Base-by-base conservation (phyloP, 768 basidiomycete species). In the Kwoniella heveanensis region DNA sequence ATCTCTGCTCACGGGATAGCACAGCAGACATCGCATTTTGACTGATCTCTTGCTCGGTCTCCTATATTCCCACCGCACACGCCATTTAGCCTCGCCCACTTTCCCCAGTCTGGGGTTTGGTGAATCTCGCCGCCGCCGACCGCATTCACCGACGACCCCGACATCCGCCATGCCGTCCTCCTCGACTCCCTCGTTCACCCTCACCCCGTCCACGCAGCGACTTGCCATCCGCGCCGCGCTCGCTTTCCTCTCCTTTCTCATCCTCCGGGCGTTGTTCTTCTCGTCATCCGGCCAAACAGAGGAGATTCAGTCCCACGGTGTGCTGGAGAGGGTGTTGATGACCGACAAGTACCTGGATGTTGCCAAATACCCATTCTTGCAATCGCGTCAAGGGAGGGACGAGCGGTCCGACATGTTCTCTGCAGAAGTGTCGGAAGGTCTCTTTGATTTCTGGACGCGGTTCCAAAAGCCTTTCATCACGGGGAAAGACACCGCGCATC, bases 391-490 rank as follows among this genome's bases (percentile, higher is more conserved):
- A 82, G 93, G 93, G 1, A 83, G 95, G 63, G 95, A 97, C 73
- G 87, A 80, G 70, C 83, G 87, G 50, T 85, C 86, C 0, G 95
- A 96, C 73, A 83, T 97, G 56, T 86, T 98, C 68, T 85, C 86
- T 52, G 84, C 85, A 62, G 82, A 90, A 29, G 86, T 97, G 62
- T 80, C 83, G 54, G 86, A 90, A 73, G 95, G 95, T 17, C 85
- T 88, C 46, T 74, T 83, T 51, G 91, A 97, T 79, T 97, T 90
- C 76, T 99, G 95, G 96, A 86, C 88, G 15, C 84, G 91, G 27
- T 96, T 91, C 78, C 92, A 96, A 75, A 83, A 88, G 69, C 94
- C 95, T 15, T 95, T 91, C 80, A 95, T 96, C 61, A 82, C 85
- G 1, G 87, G 86, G 65, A 85, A 85, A 70, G 92, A 95, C 61